Percentiles rank a stretch among this genome's conserved stretches.
Evolutionary conservation across 2,329 filamentous ascomycete genomes (phyloP).

Genomic region (Calonectria pteridis): DNA sequence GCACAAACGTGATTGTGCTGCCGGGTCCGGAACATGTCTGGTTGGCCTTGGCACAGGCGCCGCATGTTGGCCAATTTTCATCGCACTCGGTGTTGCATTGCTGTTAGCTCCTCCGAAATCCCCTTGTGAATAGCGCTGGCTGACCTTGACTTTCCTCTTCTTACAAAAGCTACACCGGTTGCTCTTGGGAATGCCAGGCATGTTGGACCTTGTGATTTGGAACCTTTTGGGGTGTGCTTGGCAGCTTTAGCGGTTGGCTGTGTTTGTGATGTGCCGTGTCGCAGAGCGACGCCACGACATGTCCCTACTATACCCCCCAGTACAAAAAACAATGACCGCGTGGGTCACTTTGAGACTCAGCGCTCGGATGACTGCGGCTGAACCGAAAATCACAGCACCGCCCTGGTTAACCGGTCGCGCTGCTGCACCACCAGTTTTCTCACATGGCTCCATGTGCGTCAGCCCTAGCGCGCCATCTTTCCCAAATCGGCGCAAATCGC

Average conservation of each 20-base stretch:
- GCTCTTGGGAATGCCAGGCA: background rate
- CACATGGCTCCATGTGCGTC: background rate
- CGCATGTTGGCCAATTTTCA: conserved; percentile 9
- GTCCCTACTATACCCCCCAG: background rate
- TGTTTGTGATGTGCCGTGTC: background rate
- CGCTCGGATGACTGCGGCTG: background rate
- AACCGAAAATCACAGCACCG: background rate
- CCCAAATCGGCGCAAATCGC: background rate
- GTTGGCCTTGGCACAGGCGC: background rate
- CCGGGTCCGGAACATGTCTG: background rate
- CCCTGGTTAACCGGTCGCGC: background rate
- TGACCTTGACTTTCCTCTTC: conserved; percentile 4
- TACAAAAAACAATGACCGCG: background rate
- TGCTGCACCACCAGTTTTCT: background rate
- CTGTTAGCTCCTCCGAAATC: background rate
- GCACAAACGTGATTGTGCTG: background rate
- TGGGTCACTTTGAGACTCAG: background rate
- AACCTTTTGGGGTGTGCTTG: background rate
- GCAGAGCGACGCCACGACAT: too few species aligned
- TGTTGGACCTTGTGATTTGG: background rate
- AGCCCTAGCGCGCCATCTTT: background rate
- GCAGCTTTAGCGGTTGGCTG: background rate
- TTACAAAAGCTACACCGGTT: background rate
- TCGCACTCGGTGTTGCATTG: background rate
- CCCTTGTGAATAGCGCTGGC: background rate